These are phyloP conservation scores for Alternaria alternata DNA, from an alignment of 2,329 filamentous ascomycete species.

Conservation along the genomic window DNA sequence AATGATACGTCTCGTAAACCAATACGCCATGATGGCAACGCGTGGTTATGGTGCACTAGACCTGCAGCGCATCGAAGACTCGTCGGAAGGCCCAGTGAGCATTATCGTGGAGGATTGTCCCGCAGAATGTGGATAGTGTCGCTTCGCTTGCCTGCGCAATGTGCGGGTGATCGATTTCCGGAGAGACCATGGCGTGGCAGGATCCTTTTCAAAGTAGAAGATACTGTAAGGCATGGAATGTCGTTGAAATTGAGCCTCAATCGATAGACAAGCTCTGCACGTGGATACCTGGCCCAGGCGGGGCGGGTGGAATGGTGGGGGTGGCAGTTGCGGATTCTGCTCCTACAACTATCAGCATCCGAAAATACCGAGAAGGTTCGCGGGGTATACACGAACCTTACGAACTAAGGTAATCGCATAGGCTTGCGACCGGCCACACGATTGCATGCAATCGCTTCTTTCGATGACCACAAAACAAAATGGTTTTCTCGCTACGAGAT, in stretches of 20 bases:
- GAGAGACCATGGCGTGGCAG: background rate
- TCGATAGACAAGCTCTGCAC: conserved; percentile 25
- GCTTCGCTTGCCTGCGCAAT: conserved; percentile 7
- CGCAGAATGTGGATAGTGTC: conserved; percentile 3
- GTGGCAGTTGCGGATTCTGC: conserved; percentile 8
- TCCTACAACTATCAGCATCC: conserved; percentile 21
- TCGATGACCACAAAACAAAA: background rate
- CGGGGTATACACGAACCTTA: background rate
- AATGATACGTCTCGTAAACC: conserved; percentile 11
- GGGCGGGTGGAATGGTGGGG: conserved; percentile 15
- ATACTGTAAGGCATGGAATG: conserved; percentile 10
- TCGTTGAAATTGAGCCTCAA: conserved; percentile 31
- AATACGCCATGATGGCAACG: conserved; percentile 1
- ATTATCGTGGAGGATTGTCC: conserved; percentile 2
- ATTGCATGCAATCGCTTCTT: background rate
- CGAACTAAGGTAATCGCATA: background rate
- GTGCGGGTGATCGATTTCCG: conserved; percentile 1
- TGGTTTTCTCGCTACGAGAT: background rate
- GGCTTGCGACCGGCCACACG: background rate
- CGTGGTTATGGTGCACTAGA: conserved; percentile 8
- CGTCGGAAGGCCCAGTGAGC: conserved; percentile 7
- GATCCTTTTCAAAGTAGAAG: background rate
- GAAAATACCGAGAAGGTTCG: background rate
- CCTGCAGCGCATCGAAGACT: conserved; percentile 10
- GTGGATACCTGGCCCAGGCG: conserved; percentile 23